Base-by-base conservation (phyloP, 805 yeast genomes). In the Saccharomyces jurei region DNA sequence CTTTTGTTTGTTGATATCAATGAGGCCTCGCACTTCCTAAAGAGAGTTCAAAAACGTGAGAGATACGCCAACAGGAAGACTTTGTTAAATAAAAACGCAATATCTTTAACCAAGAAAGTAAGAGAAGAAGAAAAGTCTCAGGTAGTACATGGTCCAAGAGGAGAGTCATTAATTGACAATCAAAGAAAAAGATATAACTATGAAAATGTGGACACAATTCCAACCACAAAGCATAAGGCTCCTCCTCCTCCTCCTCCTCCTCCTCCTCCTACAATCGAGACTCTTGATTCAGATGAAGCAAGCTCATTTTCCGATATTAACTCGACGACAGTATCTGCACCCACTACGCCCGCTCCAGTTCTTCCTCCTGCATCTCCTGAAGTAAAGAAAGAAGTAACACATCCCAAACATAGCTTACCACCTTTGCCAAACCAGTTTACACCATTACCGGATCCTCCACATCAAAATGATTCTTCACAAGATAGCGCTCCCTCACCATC, bases 31-130 rank as follows among this genome's bases (percentile, higher is more conserved):
- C 92, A 86, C 63, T 90, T 94, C 74, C 77, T 74, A 68, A 92
- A 91, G 68, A 78, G 89, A 57, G 90, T 94, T 2, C 75, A 81
- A 13, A 74, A 79, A 50, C 80, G 92, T 58, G 86, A 83, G 54
- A 92, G 89, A 68, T 83, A 90, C 70, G 98, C 87, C 0, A 85
- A 95, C 31, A 90, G 87, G 70, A 87, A 85, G 56, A 94, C 99
- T 0, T 75, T 83, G 13, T 83, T 82, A 65, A 94, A 92, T 72
- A 89, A 87, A 63, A 89, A 88, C 63, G 97, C 97, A 2, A 80
- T 91, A 59, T 94, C 91, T 9, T 73, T 89, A 67, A 83, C 85
- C 67, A 83, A 81, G 64, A 74, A 74, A 81, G 63, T 59, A 61
- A 81, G 54, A 82, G 81, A 69, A 67, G 89, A 68, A 66, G 77